phyloP scores from a whole-genome alignment of 495 filamentous ascomycete genomes.

The Penicillium crystallinum region DNA sequence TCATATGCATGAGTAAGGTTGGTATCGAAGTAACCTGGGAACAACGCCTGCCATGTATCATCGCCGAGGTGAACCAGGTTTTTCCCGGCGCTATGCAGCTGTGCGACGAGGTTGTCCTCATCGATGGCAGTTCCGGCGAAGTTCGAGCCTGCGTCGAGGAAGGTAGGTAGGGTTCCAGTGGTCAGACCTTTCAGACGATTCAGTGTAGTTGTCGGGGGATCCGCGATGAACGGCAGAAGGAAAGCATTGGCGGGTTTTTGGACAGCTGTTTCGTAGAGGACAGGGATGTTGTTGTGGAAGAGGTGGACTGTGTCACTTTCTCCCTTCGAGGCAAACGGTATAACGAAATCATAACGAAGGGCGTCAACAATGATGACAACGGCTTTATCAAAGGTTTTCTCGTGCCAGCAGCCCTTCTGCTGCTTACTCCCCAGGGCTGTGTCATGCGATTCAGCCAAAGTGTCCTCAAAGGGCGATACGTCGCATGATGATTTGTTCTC shows the following conservation, averaged over 20 bases:
- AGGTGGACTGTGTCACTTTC: slow-evolving; percentile 52
- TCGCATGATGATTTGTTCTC: slow-evolving; percentile 81
- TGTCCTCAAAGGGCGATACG: slow-evolving; percentile 57
- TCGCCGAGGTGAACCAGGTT: slow-evolving; percentile 89
- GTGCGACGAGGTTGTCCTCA: slow-evolving; percentile 89
- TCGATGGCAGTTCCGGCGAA: slow-evolving; percentile 97
- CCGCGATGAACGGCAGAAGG: slow-evolving; percentile 91
- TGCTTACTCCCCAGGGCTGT: slow-evolving; percentile 30
- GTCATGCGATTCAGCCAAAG: slow-evolving; percentile 23
- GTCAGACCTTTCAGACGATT: slow-evolving; percentile 92
- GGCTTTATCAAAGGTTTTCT: slow-evolving; percentile 84
- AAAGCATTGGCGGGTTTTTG: slow-evolving; percentile 74
- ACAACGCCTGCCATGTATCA: slow-evolving; percentile 91
- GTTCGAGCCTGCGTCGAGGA: slow-evolving; percentile 88
- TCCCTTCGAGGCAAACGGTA: slow-evolving; percentile 60
- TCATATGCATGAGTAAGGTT: slow-evolving; percentile 84
- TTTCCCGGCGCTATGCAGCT: slow-evolving; percentile 74
- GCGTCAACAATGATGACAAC: slow-evolving; percentile 91
- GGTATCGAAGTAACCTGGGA: slow-evolving; percentile 84
- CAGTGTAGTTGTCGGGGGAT: slow-evolving; percentile 89
- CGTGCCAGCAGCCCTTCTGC: slow-evolving; percentile 86
- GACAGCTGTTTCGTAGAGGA: slow-evolving; percentile 76
- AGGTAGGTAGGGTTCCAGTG: slow-evolving; percentile 91
- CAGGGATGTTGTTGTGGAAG: slow-evolving; percentile 82
- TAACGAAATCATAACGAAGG: slow-evolving; percentile 92